These are phyloP conservation scores for Zygosaccharomyces siamensis DNA, from an alignment of 805 yeast species.

Conservation along the genomic window DNA sequence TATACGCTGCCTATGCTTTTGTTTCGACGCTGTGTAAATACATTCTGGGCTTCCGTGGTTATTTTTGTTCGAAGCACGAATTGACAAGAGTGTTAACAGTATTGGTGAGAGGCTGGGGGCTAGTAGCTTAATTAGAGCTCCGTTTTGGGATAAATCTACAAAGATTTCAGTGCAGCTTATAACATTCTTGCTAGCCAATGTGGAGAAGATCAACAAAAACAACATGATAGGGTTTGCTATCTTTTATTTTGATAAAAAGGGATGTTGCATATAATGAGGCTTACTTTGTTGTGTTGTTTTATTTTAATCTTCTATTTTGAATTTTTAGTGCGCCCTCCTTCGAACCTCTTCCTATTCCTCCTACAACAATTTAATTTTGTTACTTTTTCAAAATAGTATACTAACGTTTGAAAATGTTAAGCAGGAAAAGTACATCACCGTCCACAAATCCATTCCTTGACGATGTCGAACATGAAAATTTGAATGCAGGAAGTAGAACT, in stretches of 20 bases:
- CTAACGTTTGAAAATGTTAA: constrained; percentile 9
- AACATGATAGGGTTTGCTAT: neutral
- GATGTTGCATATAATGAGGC: constrained; percentile 1
- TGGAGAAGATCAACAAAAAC: constrained; percentile 1
- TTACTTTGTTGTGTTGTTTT: neutral
- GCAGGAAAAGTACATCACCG: constrained; percentile 14
- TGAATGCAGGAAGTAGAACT: neutral
- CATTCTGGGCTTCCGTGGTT: no score
- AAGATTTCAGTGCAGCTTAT: neutral
- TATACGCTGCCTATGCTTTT: no score
- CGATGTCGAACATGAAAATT: constrained; percentile 24
- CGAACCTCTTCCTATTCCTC: neutral
- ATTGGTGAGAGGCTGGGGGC: neutral
- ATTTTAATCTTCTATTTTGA: neutral
- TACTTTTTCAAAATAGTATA: constrained; percentile 4
- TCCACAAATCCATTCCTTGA: constrained; percentile 35
- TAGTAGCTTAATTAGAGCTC: neutral
- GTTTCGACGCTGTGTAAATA: no score
- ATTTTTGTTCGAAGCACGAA: neutral
- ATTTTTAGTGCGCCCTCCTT: neutral
- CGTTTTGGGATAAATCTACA: constrained; percentile 1
- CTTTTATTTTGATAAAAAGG: neutral
- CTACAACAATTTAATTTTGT: neutral
- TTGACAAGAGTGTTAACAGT: neutral
- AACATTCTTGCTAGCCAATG: neutral